Percentiles rank a stretch among this genome's conserved stretches.
Conservation (phyloP, 257 asterid species). For the Ajuga chamaepitys region DNA sequence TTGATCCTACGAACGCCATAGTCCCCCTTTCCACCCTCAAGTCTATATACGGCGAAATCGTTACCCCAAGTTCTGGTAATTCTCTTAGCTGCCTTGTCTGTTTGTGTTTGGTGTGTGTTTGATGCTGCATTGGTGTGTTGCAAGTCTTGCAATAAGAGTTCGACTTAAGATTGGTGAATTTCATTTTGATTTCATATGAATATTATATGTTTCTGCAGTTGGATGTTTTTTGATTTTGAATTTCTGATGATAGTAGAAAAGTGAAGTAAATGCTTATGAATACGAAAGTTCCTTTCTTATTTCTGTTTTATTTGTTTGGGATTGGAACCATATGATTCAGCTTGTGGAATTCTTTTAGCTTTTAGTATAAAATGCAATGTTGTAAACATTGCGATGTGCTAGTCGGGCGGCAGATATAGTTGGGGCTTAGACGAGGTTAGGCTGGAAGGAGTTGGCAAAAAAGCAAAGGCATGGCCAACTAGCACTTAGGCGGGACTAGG, state of each 20-base stretch:
- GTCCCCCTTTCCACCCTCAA: conserved; percentile 71
- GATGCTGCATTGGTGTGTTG: background rate
- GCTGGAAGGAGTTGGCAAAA: too few relatives aligned
- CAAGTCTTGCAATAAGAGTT: conserved; percentile 1
- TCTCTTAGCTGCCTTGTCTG: background rate
- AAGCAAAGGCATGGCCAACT: too few relatives aligned
- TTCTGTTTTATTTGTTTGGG: background rate
- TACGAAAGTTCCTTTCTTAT: background rate
- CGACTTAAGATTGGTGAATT: conserved; percentile 1
- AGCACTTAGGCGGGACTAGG: too few relatives aligned
- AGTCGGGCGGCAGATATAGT: too few relatives aligned
- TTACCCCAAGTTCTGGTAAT: conserved; percentile 31
- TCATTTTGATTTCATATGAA: background rate
- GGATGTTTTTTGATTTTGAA: background rate
- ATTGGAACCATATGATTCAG: background rate
- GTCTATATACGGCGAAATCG: conserved; percentile 67
- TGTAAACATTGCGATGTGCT: too few relatives aligned
- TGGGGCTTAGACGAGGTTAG: too few relatives aligned
- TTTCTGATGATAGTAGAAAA: background rate
- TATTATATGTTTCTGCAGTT: background rate
- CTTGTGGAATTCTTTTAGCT: background rate
- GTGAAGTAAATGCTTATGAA: background rate
- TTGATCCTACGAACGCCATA: conserved; percentile 30
- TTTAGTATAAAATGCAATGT: background rate
- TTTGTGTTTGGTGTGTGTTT: background rate